Percentiles rank a stretch among this genome's conserved stretches.
These are phyloP conservation scores for Leptomonas seymouri DNA, from an alignment of 208 protist genomes.

Conservation along the genomic window DNA sequence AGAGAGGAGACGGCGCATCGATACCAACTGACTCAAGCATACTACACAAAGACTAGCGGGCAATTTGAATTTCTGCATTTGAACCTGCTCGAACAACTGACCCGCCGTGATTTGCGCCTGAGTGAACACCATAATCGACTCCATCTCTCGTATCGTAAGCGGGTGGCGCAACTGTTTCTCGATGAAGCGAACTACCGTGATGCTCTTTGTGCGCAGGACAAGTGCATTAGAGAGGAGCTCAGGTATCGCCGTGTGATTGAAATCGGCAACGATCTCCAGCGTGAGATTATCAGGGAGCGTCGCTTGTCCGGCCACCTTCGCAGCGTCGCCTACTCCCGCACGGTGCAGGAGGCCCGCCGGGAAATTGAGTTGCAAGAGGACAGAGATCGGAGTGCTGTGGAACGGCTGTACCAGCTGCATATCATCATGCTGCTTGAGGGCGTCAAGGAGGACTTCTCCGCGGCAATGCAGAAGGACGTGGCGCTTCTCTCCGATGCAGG, in stretches of 20 bases:
- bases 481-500: conserved; percentile 9
- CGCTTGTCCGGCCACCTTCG: conserved; percentile 20
- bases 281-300: conserved; percentile 19
- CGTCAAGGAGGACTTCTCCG: conserved; percentile 16
- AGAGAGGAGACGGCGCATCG: conserved; percentile 40
- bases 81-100: conserved; percentile 31
- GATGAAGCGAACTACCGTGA: conserved; percentile 15
- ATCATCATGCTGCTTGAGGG: conserved; percentile 21
- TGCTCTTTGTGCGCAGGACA: conserved; percentile 17
- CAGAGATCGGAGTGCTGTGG: conserved; percentile 13
- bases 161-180: conserved; percentile 5
- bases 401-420: conserved; percentile 26
- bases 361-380: conserved; percentile 24
- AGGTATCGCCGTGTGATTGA: conserved; percentile 48
- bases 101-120: conserved; percentile 22
- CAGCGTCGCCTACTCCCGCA: conserved; percentile 17
- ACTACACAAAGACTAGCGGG: background rate
- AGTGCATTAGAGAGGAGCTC: conserved; percentile 33
- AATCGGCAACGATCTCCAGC: conserved; percentile 45
- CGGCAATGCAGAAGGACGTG: conserved; percentile 30
- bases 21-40: conserved; percentile 1
- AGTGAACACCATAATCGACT: conserved; percentile 3
- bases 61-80: conserved; percentile 22
- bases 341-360: conserved; percentile 9
- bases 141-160: background rate